A percentile compares a stretch with the other conserved stretches of the same genome.
These are phyloP conservation scores for Exophiala calicioides DNA, from an alignment of 2,329 filamentous ascomycete species.

Conservation along the genomic window DNA sequence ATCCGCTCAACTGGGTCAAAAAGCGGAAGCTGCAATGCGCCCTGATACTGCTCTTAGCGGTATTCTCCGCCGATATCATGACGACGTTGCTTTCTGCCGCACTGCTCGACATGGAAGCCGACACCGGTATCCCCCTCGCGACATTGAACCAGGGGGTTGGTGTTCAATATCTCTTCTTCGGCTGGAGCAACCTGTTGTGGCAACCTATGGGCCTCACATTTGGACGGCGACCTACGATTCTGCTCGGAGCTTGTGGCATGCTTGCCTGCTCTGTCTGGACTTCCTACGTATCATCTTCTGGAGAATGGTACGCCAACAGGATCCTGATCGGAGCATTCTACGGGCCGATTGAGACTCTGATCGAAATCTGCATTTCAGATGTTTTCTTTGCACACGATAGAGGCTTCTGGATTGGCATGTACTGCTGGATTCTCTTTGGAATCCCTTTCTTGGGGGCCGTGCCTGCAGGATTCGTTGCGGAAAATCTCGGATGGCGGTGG, in stretches of 20 bases:
- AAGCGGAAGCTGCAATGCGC: conserved; percentile 50
- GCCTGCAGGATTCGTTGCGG: conserved; percentile 53
- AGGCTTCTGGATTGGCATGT: conserved; percentile 58
- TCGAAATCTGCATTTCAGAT: conserved; percentile 49
- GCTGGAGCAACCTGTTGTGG: conserved; percentile 57
- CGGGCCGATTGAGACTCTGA: conserved; percentile 52
- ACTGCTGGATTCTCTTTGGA: conserved; percentile 58
- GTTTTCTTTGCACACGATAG: conserved; percentile 52
- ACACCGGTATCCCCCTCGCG: conserved; percentile 54
- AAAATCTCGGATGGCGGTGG: conserved; percentile 56
- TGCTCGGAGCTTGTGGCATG: conserved; percentile 13
- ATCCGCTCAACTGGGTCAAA: conserved; percentile 54
- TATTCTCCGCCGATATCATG: conserved; percentile 56
- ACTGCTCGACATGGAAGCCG: conserved; percentile 50
- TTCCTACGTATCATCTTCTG: conserved; percentile 45
- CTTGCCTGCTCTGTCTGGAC: conserved; percentile 41
- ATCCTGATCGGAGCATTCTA: conserved; percentile 50
- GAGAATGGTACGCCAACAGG: conserved; percentile 51
- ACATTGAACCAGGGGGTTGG: conserved; percentile 58
- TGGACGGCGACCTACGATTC: conserved; percentile 8
- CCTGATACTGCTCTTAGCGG: conserved; percentile 55
- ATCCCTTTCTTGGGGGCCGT: conserved; percentile 43
- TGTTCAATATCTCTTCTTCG: conserved; percentile 57
- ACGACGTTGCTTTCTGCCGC: conserved; percentile 55
- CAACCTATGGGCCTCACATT: conserved; percentile 49